Base-by-base conservation (phyloP, 2,329 filamentous ascomycete genomes). In the Onygenales sp. region DNA sequence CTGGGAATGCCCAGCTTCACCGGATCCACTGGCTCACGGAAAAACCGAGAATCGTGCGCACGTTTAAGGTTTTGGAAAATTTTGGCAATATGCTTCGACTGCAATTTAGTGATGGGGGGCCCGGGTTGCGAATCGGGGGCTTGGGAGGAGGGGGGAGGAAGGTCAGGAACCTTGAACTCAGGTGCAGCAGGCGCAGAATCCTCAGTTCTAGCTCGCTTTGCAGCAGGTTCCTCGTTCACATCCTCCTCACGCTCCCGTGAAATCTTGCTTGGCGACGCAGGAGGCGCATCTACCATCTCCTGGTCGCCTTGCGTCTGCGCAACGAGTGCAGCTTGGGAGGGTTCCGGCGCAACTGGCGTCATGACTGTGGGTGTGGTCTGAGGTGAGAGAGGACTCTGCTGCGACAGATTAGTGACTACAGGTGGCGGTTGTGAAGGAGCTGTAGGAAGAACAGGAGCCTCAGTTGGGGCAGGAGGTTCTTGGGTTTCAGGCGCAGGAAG, bases 131-230 rank as follows among this genome's bases (percentile, higher is more conserved):
- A 61, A 8, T 69, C 65, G 36, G 60, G 65, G 54, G 57, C 64
- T 56, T 56, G 63, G 53, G 58, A 62, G 53, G 58, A 62, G 56
- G 64, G 65, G 21, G 71, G 64, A 41, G 75, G 72, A 9, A 72
- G 56, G 7, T 72, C 68, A 1, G 74, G 71, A 10, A 73, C 66
- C 59, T 77, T 76, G 61, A 75, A 73, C 43, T 72, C 71, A 5
- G 60, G 60, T 47, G 71, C 68, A 35, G 75, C 72, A 1, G 63
- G 57, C 17, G 72, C 71, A 43, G 77, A 73, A 10, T 75, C 75
- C 13, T 87, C 86, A 0, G 88, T 86, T 71, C 85, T 92, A 39
- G 87, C 82, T 31, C 91, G 84, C 75, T 96, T 96, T 1, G 89
- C 81, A 13, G 81, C 81, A 51, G 85, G 89, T 58, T 89, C 73